Evolutionary conservation across 805 yeast genomes (phyloP), one percentile per base, ranked within the genome.

Genomic region (Barnettozyma sp.): DNA sequence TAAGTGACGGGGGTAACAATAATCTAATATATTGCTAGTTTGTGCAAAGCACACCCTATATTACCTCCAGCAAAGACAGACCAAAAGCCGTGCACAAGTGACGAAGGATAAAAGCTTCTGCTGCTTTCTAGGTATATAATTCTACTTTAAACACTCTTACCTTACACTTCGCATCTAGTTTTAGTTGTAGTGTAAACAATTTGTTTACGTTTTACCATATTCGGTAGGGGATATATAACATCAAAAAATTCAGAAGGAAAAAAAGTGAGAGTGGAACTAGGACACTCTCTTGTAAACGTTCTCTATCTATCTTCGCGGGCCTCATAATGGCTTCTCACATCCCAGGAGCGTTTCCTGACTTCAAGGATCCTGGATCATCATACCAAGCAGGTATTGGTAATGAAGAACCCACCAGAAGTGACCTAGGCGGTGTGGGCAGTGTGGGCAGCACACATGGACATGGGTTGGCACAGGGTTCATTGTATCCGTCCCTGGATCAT

Each of bases 401-500:
- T 10, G 22, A 17, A 16, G 21, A 9, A n/a, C 8, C 5, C 4
- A 27, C 4, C 14, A 18, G 14, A 3, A n/a, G n/a, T n/a, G n/a
- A n/a, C n/a, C n/a, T n/a, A n/a, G n/a, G n/a, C n/a, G n/a, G n/a
- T n/a, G n/a, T n/a, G n/a, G n/a, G n/a, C n/a, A n/a, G n/a, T n/a
- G n/a, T n/a, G n/a, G n/a, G n/a, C n/a, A n/a, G n/a, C n/a, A n/a
- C n/a, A n/a, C n/a, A n/a, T n/a, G n/a, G n/a, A n/a, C n/a, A n/a
- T n/a, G n/a, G n/a, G n/a, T n/a, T n/a, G n/a, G n/a, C n/a, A n/a
- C n/a, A 24, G 21, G 32, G 21, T 3, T 28, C 30, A 5, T 26
- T 48, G 33, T 52, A 49, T 30, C 55, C 49, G 7, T 44, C 40
- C 18, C 38, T 49, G 31, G 43, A 39, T 29, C 46, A 42, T 32